These are phyloP conservation scores for Prunus yedoensis DNA, from an alignment of 331 rosid genomes.

Conservation along the genomic window DNA sequence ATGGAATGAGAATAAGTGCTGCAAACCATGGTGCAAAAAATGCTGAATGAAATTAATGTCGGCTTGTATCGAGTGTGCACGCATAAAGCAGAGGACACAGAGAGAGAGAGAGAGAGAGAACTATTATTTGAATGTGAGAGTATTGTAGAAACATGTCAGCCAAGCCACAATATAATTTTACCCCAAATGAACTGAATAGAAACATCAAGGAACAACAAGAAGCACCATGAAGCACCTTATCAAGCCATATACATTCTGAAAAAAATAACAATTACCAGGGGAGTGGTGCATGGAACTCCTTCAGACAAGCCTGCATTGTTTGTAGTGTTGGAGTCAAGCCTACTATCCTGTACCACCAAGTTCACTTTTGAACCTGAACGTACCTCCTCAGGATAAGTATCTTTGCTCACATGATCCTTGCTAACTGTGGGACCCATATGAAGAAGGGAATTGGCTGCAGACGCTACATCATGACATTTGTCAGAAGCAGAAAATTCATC, in stretches of 20 bases:
- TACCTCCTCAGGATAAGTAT: slow-evolving; percentile 34
- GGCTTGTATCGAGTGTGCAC: neutral
- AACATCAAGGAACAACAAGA: neutral
- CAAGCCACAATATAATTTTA: neutral
- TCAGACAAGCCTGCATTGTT: slow-evolving; percentile 29
- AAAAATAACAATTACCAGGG: slow-evolving; percentile 46
- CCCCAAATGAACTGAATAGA: slow-evolving; percentile 3
- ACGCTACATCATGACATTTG: slow-evolving; percentile 34
- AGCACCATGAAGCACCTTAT: neutral
- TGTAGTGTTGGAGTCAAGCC: slow-evolving; percentile 24
- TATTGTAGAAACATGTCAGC: neutral
- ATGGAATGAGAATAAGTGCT: neutral
- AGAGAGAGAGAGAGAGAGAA: neutral
- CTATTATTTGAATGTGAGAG: neutral
- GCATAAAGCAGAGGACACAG: neutral
- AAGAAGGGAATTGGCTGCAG: slow-evolving; percentile 37
- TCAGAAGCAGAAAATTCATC: slow-evolving; percentile 41
- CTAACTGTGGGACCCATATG: slow-evolving; percentile 26
- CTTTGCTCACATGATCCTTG: slow-evolving; percentile 38
- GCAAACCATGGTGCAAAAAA: neutral
- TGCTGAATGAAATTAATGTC: neutral
- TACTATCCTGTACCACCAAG: slow-evolving; percentile 36
- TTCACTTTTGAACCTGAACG: slow-evolving; percentile 33
- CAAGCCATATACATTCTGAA: neutral
- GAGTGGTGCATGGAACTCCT: slow-evolving; percentile 38